phyloP scores from a whole-genome alignment of 371 early-diverging fungal genomes.

The Lichtheimia hyalospora region DNA sequence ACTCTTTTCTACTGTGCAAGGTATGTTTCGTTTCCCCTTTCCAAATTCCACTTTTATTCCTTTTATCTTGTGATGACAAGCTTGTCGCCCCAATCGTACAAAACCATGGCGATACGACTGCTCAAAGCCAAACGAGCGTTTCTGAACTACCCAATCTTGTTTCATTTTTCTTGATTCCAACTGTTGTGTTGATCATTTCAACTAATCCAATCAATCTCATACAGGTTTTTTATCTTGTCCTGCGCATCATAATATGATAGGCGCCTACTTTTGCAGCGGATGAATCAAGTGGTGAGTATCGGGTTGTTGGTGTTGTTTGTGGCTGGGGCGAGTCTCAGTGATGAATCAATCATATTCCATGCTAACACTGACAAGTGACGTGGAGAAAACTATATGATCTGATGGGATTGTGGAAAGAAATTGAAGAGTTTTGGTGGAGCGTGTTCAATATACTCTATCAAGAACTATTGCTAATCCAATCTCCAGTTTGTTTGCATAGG shows the following conservation, averaged over 20 bases:
- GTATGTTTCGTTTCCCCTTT: neutral
- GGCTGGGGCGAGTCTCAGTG: neutral
- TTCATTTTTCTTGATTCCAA: neutral
- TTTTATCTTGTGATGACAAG: neutral
- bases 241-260: neutral
- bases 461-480: no score
- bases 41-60: neutral
- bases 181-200: neutral
- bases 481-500: neutral
- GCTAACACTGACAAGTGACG: conserved; percentile 1
- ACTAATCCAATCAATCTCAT: neutral
- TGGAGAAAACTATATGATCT: conserved; percentile 1
- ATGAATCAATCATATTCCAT: neutral
- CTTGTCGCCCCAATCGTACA: conserved; percentile 3
- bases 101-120: conserved; percentile 2
- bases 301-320: no score
- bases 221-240: neutral
- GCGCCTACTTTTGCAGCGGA: neutral
- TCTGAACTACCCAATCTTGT: neutral
- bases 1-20: neutral
- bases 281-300: neutral
- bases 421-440: neutral
- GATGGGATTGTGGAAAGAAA: neutral
- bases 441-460: neutral
- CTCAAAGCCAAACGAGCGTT: conserved; percentile 1